These are phyloP conservation scores for Vicia villosa DNA, from an alignment of 306 rosid species.

Conservation along the genomic window DNA sequence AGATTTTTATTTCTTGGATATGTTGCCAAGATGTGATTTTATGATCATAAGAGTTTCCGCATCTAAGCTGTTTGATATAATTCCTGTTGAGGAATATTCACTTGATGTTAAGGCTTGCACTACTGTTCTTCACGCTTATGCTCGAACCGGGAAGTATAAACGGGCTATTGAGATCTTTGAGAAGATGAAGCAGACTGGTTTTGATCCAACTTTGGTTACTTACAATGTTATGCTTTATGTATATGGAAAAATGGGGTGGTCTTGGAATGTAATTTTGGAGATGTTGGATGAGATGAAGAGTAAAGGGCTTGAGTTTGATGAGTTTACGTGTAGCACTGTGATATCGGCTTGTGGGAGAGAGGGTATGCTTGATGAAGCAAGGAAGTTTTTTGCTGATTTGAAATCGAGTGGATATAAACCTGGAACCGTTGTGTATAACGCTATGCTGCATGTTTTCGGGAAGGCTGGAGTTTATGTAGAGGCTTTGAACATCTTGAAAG, in stretches of 20 bases:
- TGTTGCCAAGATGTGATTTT: too few relatives aligned
- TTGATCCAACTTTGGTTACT: conserved; percentile 87
- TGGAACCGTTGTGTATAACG: conserved; percentile 81
- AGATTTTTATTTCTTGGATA: too few relatives aligned
- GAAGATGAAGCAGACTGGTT: conserved; percentile 68
- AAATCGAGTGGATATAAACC: conserved; percentile 74
- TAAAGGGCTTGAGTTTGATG: conserved; percentile 75
- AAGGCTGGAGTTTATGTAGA: conserved; percentile 83
- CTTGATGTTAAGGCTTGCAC: conserved; percentile 82
- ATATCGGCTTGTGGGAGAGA: conserved; percentile 92
- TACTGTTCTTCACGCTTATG: conserved; percentile 74
- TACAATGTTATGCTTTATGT: conserved; percentile 96
- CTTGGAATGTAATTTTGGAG: conserved; percentile 71
- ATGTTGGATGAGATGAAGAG: conserved; percentile 81
- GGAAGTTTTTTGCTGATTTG: conserved; percentile 63
- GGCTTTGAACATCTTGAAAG: conserved; percentile 77
- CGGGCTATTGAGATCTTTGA: conserved; percentile 71
- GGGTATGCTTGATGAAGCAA: conserved; percentile 85
- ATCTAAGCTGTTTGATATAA: conserved; percentile 70
- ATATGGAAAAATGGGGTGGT: conserved; percentile 95
- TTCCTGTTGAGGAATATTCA: conserved; percentile 74
- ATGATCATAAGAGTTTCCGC: too few relatives aligned
- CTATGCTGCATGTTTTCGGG: conserved; percentile 83
- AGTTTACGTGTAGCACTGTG: conserved; percentile 92
- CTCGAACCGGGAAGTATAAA: conserved; percentile 73